Percentiles rank a stretch among this genome's conserved stretches.
Evolutionary conservation across 495 filamentous ascomycete species (phyloP).

Genomic region (Hypoxylon fragiforme): DNA sequence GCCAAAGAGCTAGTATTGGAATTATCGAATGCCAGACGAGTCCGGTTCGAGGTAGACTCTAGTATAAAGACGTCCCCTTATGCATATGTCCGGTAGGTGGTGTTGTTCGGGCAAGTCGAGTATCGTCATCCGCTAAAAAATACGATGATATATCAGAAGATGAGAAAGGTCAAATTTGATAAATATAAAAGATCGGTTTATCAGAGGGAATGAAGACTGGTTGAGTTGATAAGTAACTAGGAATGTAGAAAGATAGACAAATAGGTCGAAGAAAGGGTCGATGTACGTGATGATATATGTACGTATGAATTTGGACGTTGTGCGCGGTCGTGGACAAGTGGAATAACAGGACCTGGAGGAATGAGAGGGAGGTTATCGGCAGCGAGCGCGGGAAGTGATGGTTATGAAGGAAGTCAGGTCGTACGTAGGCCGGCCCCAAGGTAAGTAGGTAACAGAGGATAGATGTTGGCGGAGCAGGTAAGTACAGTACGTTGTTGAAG

Average conservation of each 20-base stretch:
- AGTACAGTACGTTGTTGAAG: conserved; percentile 16
- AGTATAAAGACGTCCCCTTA: conserved; percentile 6
- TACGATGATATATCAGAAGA: not conserved
- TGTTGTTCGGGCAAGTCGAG: conserved; percentile 3
- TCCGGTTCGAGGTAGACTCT: conserved; percentile 6
- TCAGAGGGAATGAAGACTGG: conserved; percentile 16
- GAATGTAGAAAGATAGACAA: not conserved
- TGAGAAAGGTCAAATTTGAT: no score
- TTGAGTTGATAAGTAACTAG: not conserved
- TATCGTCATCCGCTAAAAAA: conserved; percentile 12
- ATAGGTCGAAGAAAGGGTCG: conserved; percentile 24
- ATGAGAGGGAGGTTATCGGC: conserved; percentile 15
- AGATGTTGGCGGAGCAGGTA: conserved; percentile 15
- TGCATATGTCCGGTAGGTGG: conserved; percentile 9
- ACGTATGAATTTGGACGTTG: conserved; percentile 14
- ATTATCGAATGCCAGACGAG: not conserved
- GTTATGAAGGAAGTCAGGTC: not conserved
- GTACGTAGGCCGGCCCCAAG: not conserved
- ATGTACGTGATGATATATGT: conserved; percentile 26
- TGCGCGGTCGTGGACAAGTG: conserved; percentile 27
- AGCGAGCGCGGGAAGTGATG: conserved; percentile 5
- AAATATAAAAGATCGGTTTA: no score
- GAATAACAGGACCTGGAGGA: not conserved
- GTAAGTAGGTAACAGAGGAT: not conserved
- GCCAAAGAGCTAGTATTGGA: not conserved